phyloP scores from a whole-genome alignment of 2,329 filamentous ascomycete genomes.

The Neonectria faginata region DNA sequence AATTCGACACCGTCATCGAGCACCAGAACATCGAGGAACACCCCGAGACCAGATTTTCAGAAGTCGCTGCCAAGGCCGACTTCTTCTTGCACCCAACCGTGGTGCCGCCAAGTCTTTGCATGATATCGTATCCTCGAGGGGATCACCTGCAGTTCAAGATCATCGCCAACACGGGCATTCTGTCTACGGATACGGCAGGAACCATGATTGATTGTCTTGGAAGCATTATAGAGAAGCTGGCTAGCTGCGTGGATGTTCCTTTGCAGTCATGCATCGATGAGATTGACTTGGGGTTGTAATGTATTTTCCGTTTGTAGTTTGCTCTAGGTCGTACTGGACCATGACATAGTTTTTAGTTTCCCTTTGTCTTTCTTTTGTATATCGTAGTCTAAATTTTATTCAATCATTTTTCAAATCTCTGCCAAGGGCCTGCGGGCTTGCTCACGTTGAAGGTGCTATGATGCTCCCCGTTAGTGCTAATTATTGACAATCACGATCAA shows the following conservation, averaged over 20 bases:
- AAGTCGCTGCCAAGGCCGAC: neutral
- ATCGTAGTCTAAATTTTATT: too few relatives aligned
- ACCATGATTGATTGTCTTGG: neutral
- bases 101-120: neutral
- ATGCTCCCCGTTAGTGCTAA: too few relatives aligned
- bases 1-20: conserved; percentile 30
- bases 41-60: conserved; percentile 19
- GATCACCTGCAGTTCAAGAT: conserved; percentile 19
- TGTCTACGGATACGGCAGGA: neutral
- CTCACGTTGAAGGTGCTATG: too few relatives aligned
- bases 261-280: neutral
- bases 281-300: neutral
- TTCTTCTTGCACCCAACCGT: conserved; percentile 7
- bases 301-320: too few relatives aligned
- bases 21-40: conserved; percentile 41
- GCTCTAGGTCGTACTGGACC: too few relatives aligned
- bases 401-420: too few relatives aligned
- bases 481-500: too few relatives aligned
- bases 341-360: neutral
- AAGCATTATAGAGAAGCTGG: neutral
- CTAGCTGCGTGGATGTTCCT: neutral
- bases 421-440: too few relatives aligned
- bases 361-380: neutral
- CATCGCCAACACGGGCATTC: neutral
- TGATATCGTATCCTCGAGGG: conserved; percentile 20